These are phyloP conservation scores for Pulicaria dysenterica DNA, from an alignment of 129 eudicot species.

Conservation along the genomic window DNA sequence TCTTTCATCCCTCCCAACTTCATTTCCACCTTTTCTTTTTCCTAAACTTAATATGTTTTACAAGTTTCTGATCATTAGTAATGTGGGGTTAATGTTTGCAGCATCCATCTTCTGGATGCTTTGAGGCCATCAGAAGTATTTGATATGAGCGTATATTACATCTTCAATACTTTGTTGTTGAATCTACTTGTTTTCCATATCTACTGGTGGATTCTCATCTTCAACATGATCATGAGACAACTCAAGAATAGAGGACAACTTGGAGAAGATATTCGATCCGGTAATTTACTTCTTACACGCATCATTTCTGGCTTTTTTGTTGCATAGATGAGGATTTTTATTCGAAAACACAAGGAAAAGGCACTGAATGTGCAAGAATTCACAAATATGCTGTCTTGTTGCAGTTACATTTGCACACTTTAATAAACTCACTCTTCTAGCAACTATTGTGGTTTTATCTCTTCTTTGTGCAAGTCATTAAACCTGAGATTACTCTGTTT, in stretches of 20 bases:
- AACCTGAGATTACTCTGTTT: not conserved
- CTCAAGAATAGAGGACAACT: conserved; percentile 86
- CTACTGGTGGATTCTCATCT: conserved; percentile 97
- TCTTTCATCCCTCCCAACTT: conserved; percentile 14
- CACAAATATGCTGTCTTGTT: not conserved
- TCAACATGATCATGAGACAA: conserved; percentile 80
- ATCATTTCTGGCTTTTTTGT: conserved; percentile 11
- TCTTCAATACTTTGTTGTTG: conserved; percentile 81
- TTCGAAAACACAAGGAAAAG: not conserved
- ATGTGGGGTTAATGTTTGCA: conserved; percentile 36
- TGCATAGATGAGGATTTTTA: not conserved
- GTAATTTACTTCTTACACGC: conserved; percentile 37
- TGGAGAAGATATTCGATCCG: conserved; percentile 93
- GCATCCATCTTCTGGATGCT: conserved; percentile 50
- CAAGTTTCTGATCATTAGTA: not conserved
- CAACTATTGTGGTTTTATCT: not conserved
- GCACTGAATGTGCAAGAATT: conserved; percentile 10
- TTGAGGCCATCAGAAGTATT: conserved; percentile 59
- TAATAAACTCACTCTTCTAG: not conserved
- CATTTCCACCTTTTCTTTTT: not conserved
- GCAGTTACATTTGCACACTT: not conserved
- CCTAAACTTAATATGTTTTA: not conserved
- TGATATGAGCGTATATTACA: conserved; percentile 55
- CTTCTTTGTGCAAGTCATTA: conserved; percentile 4
- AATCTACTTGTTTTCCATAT: conserved; percentile 81